Conservation (phyloP, 352 stramenopile species). For the Globisporangium echinulatum region DNA sequence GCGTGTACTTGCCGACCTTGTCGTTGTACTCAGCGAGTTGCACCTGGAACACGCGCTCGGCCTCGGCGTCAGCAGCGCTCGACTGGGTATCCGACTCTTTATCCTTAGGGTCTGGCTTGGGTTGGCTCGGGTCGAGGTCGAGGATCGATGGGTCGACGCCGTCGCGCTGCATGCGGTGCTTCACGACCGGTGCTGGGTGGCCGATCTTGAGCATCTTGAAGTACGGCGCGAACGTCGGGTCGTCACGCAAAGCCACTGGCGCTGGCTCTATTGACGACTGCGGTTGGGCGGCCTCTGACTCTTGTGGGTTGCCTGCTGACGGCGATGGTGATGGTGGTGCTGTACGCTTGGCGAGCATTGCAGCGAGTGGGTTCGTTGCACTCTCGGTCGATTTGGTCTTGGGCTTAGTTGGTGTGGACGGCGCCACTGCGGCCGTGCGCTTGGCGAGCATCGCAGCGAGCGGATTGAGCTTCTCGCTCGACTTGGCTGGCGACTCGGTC, state of each 20-base stretch:
- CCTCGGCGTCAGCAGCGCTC: constrained; percentile 18
- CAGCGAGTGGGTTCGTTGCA: constrained; percentile 7
- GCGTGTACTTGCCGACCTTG: constrained; percentile 63
- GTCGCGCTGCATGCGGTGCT: constrained; percentile 74
- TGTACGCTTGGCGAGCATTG: constrained; percentile 8
- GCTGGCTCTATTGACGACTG: background rate
- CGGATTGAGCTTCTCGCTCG: constrained; percentile 11
- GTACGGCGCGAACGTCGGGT: constrained; percentile 67
- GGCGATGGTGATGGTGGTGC: background rate
- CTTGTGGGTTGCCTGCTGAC: background rate
- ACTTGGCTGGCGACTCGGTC: background rate
- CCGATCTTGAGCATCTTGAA: constrained; percentile 84
- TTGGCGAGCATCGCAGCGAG: constrained; percentile 12
- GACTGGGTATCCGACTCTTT: constrained; percentile 6
- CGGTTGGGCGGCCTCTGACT: constrained; percentile 3
- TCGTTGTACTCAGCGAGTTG: constrained; percentile 57
- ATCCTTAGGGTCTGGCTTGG: constrained; percentile 15
- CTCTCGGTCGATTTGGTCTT: background rate
- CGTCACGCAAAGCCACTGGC: constrained; percentile 46
- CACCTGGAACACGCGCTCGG: constrained; percentile 39
- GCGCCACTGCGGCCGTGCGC: background rate
- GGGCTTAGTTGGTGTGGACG: background rate
- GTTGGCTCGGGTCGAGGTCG: constrained; percentile 58
- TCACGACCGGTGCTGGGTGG: constrained; percentile 48
- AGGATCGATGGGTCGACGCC: constrained; percentile 54